Conservation (phyloP, 805 yeast species). For the Candida yuanshanica region DNA sequence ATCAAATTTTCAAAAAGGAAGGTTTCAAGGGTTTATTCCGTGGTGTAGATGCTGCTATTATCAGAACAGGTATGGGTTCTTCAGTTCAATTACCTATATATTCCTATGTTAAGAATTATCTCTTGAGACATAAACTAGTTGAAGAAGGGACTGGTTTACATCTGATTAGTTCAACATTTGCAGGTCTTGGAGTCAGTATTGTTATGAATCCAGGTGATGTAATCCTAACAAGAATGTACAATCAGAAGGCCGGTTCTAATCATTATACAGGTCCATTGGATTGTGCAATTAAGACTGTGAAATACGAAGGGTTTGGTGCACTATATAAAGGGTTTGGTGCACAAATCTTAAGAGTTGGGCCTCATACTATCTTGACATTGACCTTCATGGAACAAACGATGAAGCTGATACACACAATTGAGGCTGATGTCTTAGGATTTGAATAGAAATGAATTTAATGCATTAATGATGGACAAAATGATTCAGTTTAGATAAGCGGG, state of each 20-base stretch:
- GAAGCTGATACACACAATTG: conserved; percentile 45
- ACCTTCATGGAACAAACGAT: conserved; percentile 95
- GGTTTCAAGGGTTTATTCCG: conserved; percentile 78
- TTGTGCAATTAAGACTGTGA: conserved; percentile 79
- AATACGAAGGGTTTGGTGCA: conserved; percentile 79
- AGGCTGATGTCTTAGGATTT: conserved; percentile 12
- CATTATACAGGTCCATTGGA: conserved; percentile 84
- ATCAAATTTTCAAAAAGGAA: conserved; percentile 53
- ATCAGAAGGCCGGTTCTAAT: conserved; percentile 75
- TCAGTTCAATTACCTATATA: conserved; percentile 92
- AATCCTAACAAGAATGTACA: conserved; percentile 87
- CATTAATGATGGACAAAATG: neutral
- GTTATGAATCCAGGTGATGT: conserved; percentile 99
- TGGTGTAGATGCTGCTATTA: conserved; percentile 91
- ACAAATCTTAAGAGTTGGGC: conserved; percentile 86
- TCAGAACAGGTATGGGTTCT: conserved; percentile 95
- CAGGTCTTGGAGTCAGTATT: conserved; percentile 90
- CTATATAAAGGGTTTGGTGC: conserved; percentile 95
- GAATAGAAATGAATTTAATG: neutral
- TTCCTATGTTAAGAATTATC: conserved; percentile 62
- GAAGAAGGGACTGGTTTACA: conserved; percentile 66
- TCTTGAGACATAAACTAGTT: conserved; percentile 47
- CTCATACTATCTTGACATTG: conserved; percentile 86
- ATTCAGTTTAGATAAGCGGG: no score
- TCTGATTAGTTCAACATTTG: conserved; percentile 62